Evolutionary conservation across 768 basidiomycete genomes (phyloP).

Genomic region (Stropharia rugosoannulata): DNA sequence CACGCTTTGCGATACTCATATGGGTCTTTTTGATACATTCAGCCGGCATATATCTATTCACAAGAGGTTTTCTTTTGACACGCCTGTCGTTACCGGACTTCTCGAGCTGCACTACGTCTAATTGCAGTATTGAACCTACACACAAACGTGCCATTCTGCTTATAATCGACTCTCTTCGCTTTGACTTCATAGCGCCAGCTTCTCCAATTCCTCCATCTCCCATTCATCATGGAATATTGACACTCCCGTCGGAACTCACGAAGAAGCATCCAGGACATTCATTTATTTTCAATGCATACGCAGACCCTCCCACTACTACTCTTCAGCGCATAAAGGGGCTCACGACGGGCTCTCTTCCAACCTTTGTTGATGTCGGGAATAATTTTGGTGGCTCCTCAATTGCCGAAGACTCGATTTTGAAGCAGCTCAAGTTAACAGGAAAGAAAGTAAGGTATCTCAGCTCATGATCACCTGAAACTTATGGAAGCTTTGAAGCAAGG

Average conservation of each 20-base stretch:
- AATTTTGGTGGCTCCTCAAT: conserved; percentile 90
- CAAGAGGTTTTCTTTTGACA: conserved; percentile 85
- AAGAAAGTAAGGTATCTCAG: conserved; percentile 47
- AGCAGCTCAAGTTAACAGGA: conserved; percentile 60
- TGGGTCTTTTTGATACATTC: conserved; percentile 71
- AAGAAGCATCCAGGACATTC: conserved; percentile 64
- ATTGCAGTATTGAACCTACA: conserved; percentile 56
- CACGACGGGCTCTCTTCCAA: conserved; percentile 93
- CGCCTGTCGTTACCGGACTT: conserved; percentile 67
- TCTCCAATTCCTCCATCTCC: conserved; percentile 61
- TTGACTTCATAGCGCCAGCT: conserved; percentile 84
- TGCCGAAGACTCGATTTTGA: conserved; percentile 83
- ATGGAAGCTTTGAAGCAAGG: conserved; percentile 35
- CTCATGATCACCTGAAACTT: not conserved
- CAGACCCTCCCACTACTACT: conserved; percentile 95
- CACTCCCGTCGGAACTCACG: conserved; percentile 74
- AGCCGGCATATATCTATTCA: conserved; percentile 86
- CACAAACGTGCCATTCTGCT: conserved; percentile 82
- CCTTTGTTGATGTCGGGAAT: conserved; percentile 91
- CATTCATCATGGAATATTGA: conserved; percentile 81
- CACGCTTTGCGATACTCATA: conserved; percentile 30
- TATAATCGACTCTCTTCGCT: conserved; percentile 90
- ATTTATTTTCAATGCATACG: conserved; percentile 84
- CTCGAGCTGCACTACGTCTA: conserved; percentile 37
- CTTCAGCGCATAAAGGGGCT: conserved; percentile 94